These are phyloP conservation scores for Pythium brachiatum DNA, from an alignment of 352 stramenopile genomes.

Conservation along the genomic window DNA sequence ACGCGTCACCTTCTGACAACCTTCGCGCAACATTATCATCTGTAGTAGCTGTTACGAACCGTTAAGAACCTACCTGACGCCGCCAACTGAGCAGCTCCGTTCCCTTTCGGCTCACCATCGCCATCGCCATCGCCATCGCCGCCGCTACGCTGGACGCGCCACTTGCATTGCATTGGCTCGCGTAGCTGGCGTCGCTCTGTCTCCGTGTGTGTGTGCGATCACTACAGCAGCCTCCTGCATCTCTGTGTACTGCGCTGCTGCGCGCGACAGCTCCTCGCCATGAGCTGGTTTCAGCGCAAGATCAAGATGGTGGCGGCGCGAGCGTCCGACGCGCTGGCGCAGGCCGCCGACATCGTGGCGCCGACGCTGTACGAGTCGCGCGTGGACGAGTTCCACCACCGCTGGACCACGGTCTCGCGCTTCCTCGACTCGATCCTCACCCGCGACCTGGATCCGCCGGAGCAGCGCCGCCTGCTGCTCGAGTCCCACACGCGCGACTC, in stretches of 20 bases:
- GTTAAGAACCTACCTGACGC: neutral
- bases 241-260: neutral
- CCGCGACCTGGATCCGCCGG: slow-evolving; percentile 56
- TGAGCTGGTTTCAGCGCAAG: slow-evolving; percentile 80
- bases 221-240: too few relatives aligned
- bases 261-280: neutral
- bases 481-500: slow-evolving; percentile 82
- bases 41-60: slow-evolving; percentile 2
- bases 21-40: slow-evolving; percentile 5
- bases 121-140: neutral
- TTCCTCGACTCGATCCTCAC: slow-evolving; percentile 74
- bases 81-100: neutral
- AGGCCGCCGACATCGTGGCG: slow-evolving; percentile 76
- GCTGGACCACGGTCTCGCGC: slow-evolving; percentile 71
- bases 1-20: slow-evolving; percentile 24
- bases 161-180: too few relatives aligned
- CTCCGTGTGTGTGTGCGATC: too few relatives aligned
- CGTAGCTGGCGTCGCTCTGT: too few relatives aligned
- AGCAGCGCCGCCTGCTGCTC: slow-evolving; percentile 74
- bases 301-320: slow-evolving; percentile 72
- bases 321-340: slow-evolving; percentile 64
- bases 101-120: neutral
- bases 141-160: neutral
- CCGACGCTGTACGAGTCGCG: slow-evolving; percentile 81
- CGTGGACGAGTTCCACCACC: slow-evolving; percentile 84